These are phyloP conservation scores for Phytopythium litorale DNA, from an alignment of 352 stramenopile species.

Conservation along the genomic window DNA sequence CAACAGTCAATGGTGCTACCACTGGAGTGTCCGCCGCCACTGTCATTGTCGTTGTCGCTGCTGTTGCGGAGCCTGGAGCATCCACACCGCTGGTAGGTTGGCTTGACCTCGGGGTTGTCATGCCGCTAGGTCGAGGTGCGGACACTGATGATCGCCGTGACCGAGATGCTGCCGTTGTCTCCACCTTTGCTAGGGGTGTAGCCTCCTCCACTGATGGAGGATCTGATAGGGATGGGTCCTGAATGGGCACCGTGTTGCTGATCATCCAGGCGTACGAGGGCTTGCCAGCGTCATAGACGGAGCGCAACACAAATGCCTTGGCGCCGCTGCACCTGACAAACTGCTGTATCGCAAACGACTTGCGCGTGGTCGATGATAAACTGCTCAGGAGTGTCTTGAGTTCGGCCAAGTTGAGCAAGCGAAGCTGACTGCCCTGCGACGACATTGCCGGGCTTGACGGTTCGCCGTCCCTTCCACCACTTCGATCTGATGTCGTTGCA, in stretches of 20 bases:
- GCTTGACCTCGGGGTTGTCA: not conserved
- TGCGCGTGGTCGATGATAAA: slow-evolving; percentile 41
- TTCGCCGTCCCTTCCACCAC: not conserved
- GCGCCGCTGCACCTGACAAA: slow-evolving; percentile 70
- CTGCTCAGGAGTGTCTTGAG: slow-evolving; percentile 69
- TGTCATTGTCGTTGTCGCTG: not conserved
- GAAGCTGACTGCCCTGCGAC: slow-evolving; percentile 59
- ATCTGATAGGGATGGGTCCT: slow-evolving; percentile 15
- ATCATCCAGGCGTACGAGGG: slow-evolving; percentile 76
- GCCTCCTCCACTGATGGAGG: not conserved
- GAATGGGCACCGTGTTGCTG: slow-evolving; percentile 57
- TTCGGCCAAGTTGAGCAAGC: slow-evolving; percentile 55
- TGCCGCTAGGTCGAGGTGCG: not conserved
- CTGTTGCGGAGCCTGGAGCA: not conserved
- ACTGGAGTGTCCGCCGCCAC: slow-evolving; percentile 2
- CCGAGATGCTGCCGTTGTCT: not conserved
- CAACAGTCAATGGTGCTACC: slow-evolving; percentile 10
- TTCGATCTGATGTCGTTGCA: slow-evolving; percentile 7
- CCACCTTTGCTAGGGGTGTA: not conserved
- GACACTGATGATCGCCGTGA: not conserved
- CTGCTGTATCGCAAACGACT: slow-evolving; percentile 69
- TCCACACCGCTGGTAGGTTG: not conserved
- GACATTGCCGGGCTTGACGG: slow-evolving; percentile 10
- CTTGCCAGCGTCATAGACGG: slow-evolving; percentile 59
- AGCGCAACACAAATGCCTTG: slow-evolving; percentile 67